Base-by-base conservation (phyloP, 2,329 filamentous ascomycete species). In the Helotiales sp. region DNA sequence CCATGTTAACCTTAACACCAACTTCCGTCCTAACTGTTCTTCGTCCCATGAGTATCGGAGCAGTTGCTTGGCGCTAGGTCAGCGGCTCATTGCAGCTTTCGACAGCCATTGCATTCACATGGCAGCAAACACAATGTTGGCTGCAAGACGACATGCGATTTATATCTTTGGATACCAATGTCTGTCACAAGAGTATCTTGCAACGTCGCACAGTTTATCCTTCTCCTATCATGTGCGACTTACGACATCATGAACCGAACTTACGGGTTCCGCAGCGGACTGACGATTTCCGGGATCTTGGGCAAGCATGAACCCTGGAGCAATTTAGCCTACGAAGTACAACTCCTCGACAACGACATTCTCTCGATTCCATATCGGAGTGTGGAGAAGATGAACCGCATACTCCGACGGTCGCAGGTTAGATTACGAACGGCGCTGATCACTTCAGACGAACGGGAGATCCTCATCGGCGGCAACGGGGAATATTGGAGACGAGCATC, bases 361-460 rank as follows among this genome's bases (percentile, higher is more conserved):
- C 40, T n/a, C n/a, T n/a, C n/a, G n/a, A n/a, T 34, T 34, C 31
- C 46, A 17, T 25, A 30, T 31, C 19, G 22, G 25, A 24, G 25
- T 48, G 57, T 52, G 44, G 53, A 34, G 17, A 54, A 56, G 12
- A 59, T 30, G 54, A 48, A 49, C 49, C 42, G 48, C 30, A 40
- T 51, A 27, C 51, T 47, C 31, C 34, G 38, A 30, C 27, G 12
- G 58, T 60, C 51, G 54, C 58, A 60, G 46, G 46, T 55, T 36
- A 57, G 30, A 57, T 60, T 60, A 47, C 47, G 17, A 36, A 44
- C 25, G 24, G 40, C 36, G 30, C 8, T 31, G 24, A 47, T 47
- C 52, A 47, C 46, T 33, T n/a, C 17, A 51, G 31, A 27, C 30
- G 38, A 6, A 19, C 33, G 40, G 52, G 52, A 44, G 46, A 30